Base-by-base conservation (phyloP, 208 protist species). In the Sergeia podlipaevii region DNA sequence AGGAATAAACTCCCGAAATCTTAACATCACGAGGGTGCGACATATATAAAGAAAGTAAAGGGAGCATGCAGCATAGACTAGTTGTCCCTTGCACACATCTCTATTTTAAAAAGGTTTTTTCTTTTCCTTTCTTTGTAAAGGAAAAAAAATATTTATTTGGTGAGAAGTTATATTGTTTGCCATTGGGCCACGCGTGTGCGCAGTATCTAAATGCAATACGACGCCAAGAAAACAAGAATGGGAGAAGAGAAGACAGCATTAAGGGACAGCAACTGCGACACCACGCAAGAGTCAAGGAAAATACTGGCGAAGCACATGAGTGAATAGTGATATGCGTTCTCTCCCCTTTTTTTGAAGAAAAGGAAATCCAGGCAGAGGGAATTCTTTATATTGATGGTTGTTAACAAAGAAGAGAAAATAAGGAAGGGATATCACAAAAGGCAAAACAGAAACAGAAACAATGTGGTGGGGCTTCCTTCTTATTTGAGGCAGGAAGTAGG, bases 381-480 rank as follows among this genome's bases (percentile, higher is more conserved):
- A 38, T 54, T 55, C 43, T 61, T 61, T 2, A 29, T 54, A 3
- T 56, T 23, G 7, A 21, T 50, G 49, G 33, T 32, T 17, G n/a
- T 44, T 1, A 30, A 3, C 3, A 33, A 4, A 28, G 18, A 60
- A 56, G 42, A 28, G 32, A 56, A 43, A 52, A 42, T 50, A 66
- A 44, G 38, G 21, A 36, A 52, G 13, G 36, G 34, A 59, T 50
- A 24, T 45, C 41, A 6, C 0, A 13, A 1, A 28, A 52, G n/a
- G n/a, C 23, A 38, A 38, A 43, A 49, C 13, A 41, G 3, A 56
- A 61, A 4, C 32, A 60, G 10, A 57, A 34, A 58, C 2, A 24
- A 57, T n/a, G n/a, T n/a, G n/a, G n/a, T n/a, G n/a, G n/a, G n/a
- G n/a, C n/a, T n/a, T n/a, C n/a, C n/a, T n/a, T n/a, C n/a, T n/a